A percentile compares a stretch with the other conserved stretches of the same genome.
Conservation (phyloP, 805 yeast genomes). For the Cyberlindnera veronae region DNA sequence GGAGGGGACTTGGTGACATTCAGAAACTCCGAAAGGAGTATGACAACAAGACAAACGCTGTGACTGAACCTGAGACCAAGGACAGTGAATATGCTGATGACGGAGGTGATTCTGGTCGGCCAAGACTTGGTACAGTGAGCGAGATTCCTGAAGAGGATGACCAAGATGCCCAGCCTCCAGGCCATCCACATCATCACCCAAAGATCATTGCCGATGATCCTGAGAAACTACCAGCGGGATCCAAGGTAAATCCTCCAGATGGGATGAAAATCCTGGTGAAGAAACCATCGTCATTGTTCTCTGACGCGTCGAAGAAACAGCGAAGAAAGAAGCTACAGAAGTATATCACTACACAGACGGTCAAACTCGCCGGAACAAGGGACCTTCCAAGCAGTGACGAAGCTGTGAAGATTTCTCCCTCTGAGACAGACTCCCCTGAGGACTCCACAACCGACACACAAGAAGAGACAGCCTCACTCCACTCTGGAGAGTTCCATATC, state of each 20-base stretch:
- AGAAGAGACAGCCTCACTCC: not conserved
- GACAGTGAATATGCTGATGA: not conserved
- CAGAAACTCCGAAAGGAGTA: constrained; percentile 26
- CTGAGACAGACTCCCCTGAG: not conserved
- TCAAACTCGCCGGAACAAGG: constrained; percentile 14
- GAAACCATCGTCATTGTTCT: constrained; percentile 7
- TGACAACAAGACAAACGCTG: constrained; percentile 13
- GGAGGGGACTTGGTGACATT: constrained; percentile 65
- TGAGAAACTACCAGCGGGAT: too few relatives aligned
- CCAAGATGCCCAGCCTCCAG: too few relatives aligned
- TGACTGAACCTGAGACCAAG: constrained; percentile 1
- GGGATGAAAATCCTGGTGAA: not conserved
- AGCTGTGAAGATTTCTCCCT: not conserved
- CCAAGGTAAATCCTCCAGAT: too few relatives aligned
- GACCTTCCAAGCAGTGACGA: too few relatives aligned
- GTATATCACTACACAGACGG: constrained; percentile 24
- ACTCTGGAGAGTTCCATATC: constrained; percentile 30
- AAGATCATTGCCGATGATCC: too few relatives aligned
- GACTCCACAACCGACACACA: too few relatives aligned
- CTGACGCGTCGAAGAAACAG: constrained; percentile 4
- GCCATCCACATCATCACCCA: too few relatives aligned
- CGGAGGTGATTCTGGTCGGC: constrained; percentile 22
- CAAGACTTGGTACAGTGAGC: constrained; percentile 20
- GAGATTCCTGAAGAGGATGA: constrained; percentile 14
- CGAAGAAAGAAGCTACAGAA: constrained; percentile 18